Conservation (phyloP, 768 basidiomycete genomes). For the Phylloporus sp. region DNA sequence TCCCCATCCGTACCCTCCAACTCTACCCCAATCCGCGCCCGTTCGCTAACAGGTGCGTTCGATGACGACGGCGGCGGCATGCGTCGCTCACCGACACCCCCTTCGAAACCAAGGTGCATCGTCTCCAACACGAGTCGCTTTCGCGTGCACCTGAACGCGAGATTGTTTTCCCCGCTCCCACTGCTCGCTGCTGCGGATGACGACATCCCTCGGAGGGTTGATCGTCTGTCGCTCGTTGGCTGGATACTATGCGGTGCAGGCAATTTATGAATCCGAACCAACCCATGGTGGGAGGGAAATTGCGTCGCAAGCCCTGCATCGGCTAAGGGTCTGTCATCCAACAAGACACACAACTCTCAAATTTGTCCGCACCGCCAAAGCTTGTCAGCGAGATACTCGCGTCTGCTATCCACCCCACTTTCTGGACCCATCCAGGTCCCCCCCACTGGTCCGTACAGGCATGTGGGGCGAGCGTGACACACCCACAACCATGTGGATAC, state of each 20-base stretch:
- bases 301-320: slow-evolving; percentile 69
- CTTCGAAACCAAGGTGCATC: slow-evolving; percentile 81
- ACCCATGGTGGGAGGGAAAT: slow-evolving; percentile 85
- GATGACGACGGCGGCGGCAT: slow-evolving; percentile 47
- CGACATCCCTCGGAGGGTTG: slow-evolving; percentile 76
- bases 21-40: slow-evolving; percentile 42
- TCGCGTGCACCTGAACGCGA: slow-evolving; percentile 90
- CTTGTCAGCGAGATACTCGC: slow-evolving; percentile 68
- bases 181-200: slow-evolving; percentile 46
- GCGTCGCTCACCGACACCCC: slow-evolving; percentile 75
- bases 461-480: slow-evolving; percentile 63
- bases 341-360: background rate
- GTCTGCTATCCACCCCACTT: slow-evolving; percentile 77
- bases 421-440: slow-evolving; percentile 69
- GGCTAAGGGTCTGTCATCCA: slow-evolving; percentile 39
- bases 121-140: slow-evolving; percentile 89
- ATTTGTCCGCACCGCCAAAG: slow-evolving; percentile 62
- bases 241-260: slow-evolving; percentile 72
- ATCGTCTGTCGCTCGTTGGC: slow-evolving; percentile 78
- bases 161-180: slow-evolving; percentile 90
- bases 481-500: slow-evolving; percentile 59
- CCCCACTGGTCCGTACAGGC: slow-evolving; percentile 56
- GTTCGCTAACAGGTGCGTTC: slow-evolving; percentile 14
- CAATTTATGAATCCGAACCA: slow-evolving; percentile 72
- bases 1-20: slow-evolving; percentile 33